A percentile compares a stretch with the other conserved stretches of the same genome.
phyloP scores from a whole-genome alignment of 1,139 yeast species.

The Candida labiduridarum region DNA sequence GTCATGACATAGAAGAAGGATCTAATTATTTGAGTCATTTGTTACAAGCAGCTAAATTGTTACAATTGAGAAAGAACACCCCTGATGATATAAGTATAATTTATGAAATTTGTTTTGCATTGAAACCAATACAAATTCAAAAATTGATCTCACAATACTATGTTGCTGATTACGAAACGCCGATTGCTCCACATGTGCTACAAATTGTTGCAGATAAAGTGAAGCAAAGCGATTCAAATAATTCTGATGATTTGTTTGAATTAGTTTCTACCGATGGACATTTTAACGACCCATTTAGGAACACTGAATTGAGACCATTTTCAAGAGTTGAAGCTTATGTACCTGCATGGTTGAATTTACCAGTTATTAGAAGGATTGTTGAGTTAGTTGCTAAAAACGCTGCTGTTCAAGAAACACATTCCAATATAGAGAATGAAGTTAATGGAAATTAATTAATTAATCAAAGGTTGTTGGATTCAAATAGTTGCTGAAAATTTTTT shows the following conservation, averaged over 20 bases:
- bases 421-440: slow-evolving; percentile 13
- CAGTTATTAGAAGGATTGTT: slow-evolving; percentile 83
- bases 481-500: neutral
- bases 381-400: slow-evolving; percentile 89
- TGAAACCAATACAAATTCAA: slow-evolving; percentile 93
- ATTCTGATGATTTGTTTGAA: slow-evolving; percentile 68
- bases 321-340: slow-evolving; percentile 93
- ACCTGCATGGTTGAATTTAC: slow-evolving; percentile 92
- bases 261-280: slow-evolving; percentile 78
- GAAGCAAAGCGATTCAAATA: slow-evolving; percentile 58
- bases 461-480: slow-evolving; percentile 3
- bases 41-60: slow-evolving; percentile 89
- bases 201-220: slow-evolving; percentile 86
- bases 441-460: slow-evolving; percentile 6
- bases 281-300: slow-evolving; percentile 85
- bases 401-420: slow-evolving; percentile 40
- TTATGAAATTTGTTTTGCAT: slow-evolving; percentile 92
- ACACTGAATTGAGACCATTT: slow-evolving; percentile 81
- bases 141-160: slow-evolving; percentile 86
- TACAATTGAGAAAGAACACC: slow-evolving; percentile 89
- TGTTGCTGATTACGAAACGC: slow-evolving; percentile 94
- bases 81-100: slow-evolving; percentile 90
- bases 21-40: slow-evolving; percentile 85
- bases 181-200: slow-evolving; percentile 82
- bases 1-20: slow-evolving; percentile 90